These are phyloP conservation scores for Orbilia brochopaga DNA, from an alignment of 2,329 filamentous ascomycete species.

Conservation along the genomic window DNA sequence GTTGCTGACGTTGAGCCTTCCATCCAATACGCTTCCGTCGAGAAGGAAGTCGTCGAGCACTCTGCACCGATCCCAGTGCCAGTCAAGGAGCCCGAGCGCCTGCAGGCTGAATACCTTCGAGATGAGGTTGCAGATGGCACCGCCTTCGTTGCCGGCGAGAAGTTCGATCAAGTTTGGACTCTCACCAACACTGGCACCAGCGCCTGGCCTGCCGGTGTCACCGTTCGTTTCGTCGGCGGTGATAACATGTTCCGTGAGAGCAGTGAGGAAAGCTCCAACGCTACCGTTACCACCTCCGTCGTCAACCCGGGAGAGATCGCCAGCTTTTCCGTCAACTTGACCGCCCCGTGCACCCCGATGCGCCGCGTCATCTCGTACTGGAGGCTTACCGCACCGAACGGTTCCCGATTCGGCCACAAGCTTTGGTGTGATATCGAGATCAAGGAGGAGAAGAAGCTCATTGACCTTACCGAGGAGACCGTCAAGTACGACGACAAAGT, in stretches of 20 bases:
- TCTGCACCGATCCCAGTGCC: constrained; percentile 53
- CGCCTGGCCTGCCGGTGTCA: constrained; percentile 86
- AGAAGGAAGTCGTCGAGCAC: constrained; percentile 56
- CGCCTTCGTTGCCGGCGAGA: constrained; percentile 70
- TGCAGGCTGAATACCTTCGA: constrained; percentile 73
- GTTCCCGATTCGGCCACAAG: constrained; percentile 85
- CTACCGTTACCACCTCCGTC: constrained; percentile 73
- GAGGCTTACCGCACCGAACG: constrained; percentile 83
- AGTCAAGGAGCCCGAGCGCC: constrained; percentile 57
- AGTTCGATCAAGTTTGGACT: constrained; percentile 90
- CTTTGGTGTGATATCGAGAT: constrained; percentile 94
- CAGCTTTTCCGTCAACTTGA: constrained; percentile 82
- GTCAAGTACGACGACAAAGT: constrained; percentile 52
- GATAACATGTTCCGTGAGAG: constrained; percentile 96
- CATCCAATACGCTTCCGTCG: constrained; percentile 57
- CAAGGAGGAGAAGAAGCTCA: constrained; percentile 55
- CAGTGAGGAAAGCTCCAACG: constrained; percentile 66
- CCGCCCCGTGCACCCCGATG: constrained; percentile 67
- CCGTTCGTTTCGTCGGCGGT: constrained; percentile 87
- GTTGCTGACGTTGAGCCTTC: constrained; percentile 73
- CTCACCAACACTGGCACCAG: constrained; percentile 80
- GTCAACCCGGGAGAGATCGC: constrained; percentile 76
- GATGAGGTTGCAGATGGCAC: constrained; percentile 83
- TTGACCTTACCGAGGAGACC: constrained; percentile 35
- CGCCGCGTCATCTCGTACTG: constrained; percentile 92